Base-by-base conservation (phyloP, 495 filamentous ascomycete species). In the Parathielavia appendiculata region DNA sequence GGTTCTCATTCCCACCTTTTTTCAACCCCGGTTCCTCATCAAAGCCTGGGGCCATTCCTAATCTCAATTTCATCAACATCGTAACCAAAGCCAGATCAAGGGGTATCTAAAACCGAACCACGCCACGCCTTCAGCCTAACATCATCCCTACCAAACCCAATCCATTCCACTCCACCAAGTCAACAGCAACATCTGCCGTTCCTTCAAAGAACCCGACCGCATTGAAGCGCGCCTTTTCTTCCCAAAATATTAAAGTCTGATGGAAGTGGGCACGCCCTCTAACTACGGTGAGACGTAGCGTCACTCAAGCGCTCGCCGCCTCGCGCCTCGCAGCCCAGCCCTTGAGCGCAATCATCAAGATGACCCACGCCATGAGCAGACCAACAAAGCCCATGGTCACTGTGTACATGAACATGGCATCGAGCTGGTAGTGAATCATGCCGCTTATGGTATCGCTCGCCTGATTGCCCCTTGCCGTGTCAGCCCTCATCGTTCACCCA, bases 361-460 rank as follows among this genome's bases (percentile, higher is more conserved):
- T 81, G 50, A 86, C 80, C 83, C 88, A 93, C 0, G 91, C 87
- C 90, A 97, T 93, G 38, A 95, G 69, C 63, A 97, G 81, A 1
- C 85, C 86, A 13, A 87, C 86, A 40, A 92, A 66, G 5, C 92
- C 92, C 82, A 96, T 86, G 26, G 85, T 87, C 9, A 97, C 85
- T 3, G 90, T 96, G 73, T 96, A 93, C 58, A 89, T 82, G 72
- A 96, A 95, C 92, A 96, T 97, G 55, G 90, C 89, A 62, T 87
- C 70, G 78, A 83, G 72, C 30, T 83, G 73, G 68, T 90, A 83
- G 40, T 79, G 79, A 53, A 95, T 88, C 75, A 97, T 86, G n/a
- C 86, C 80, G 10, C 76, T 70, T 35, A 96, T 79, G 0, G 87
- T 89, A 66, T 90, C 88, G 23, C 81, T 82, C 55, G 85, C 83